Base-by-base conservation (phyloP, 148 eudicot species). In the Camellia lanceoleosa region DNA sequence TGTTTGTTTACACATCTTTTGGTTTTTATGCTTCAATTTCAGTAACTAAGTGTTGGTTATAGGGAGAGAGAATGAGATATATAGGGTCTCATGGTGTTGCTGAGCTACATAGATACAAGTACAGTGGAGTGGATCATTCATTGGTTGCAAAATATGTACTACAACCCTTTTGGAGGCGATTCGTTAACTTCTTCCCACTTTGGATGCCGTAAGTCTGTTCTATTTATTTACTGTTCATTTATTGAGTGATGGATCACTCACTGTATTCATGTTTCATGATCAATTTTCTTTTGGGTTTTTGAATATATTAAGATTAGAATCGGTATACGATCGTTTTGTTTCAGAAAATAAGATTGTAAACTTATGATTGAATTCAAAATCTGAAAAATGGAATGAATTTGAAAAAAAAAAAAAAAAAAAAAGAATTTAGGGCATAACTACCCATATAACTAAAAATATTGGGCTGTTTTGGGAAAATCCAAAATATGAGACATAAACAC, bases 121-220 rank as follows among this genome's bases (percentile, higher is more conserved):
- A 95, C 84, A 95, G 99, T 61, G 99, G 99, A 41, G 99, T 92
- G 55, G 99, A 95, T 85, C 89, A 91, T 82, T 95, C 99, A 0
- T 88, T 84, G 71, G 66, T 93, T 14, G 90, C 99, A 18, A 95
- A 95, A 85, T 93, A 95, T 80, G 81, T 95, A 16, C 68, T 95
- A 71, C 93, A 92, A 67, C 99, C 99, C 23, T 95, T 95, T 72
- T 95, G 99, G 99, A 84, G 79, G 41, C 90, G 89, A 7, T 81
- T 83, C 42, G 99, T 95, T 78, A 86, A 76, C 62, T 83, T 93
- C 77, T 95, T 95, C 80, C 99, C 99, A 20, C 97, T 95, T 54
- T 95, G 99, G 99, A 92, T 93, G 97, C 98, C 98, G 99, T 95
- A 87, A 93, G 97, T 85, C 38, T 30, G 5, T 54, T 16, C 9